A percentile compares a stretch with the other conserved stretches of the same genome.
These are phyloP conservation scores for Gigaspora rosea DNA, from an alignment of 192 early-diverging fungal genomes.

Conservation along the genomic window DNA sequence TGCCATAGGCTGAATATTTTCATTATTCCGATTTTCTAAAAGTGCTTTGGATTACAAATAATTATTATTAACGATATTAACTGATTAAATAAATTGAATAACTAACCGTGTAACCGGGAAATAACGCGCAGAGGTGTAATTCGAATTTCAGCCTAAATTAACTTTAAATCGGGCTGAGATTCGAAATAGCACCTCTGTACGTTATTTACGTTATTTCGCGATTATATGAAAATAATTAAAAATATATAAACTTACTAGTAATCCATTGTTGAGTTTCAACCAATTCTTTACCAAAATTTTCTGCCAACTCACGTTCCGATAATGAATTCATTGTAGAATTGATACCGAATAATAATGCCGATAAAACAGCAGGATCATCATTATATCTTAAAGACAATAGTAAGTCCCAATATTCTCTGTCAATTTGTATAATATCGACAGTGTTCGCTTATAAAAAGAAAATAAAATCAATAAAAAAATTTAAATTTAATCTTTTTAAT, in stretches of 20 bases:
- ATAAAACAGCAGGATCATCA: conserved; percentile 14
- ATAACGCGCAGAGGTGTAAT: no score
- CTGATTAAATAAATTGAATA: background rate
- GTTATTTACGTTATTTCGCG: background rate
- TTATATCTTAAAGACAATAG: conserved; percentile 28
- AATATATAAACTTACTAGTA: background rate
- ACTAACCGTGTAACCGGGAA: background rate
- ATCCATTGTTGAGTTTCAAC: conserved; percentile 29
- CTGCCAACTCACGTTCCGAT: conserved; percentile 17
- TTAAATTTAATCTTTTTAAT: background rate
- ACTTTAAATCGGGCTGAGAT: no score
- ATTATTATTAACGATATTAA: background rate
- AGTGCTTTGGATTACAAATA: background rate
- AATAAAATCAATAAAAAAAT: background rate
- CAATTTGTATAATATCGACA: conserved; percentile 18
- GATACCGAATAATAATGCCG: conserved; percentile 21
- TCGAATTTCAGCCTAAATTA: no score
- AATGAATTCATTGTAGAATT: conserved; percentile 9
- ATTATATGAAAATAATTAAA: background rate
- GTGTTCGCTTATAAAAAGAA: conserved; percentile 6
- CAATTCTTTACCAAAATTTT: conserved; percentile 19
- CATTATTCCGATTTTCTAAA: conserved; percentile 16
- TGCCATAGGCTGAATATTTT: background rate
- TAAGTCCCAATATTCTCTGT: conserved; percentile 30
- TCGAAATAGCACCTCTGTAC: background rate